Conservation (phyloP, 805 yeast species). For the Wickerhamiella domercqiae region DNA sequence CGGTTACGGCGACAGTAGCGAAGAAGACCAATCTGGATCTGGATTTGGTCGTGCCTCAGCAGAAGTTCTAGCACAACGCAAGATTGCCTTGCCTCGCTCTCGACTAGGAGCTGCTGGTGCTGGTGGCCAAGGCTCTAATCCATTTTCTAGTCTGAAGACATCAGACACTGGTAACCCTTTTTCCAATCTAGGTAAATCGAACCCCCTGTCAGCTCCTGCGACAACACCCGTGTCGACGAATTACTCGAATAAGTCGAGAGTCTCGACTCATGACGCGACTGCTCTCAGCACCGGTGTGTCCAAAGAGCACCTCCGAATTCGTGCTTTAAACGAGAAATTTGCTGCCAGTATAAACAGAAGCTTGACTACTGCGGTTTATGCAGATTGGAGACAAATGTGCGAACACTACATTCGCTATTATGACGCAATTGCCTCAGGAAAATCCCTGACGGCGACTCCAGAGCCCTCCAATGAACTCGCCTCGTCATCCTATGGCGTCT, state of each 20-base stretch:
- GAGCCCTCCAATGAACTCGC: not conserved
- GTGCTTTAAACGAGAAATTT: constrained; percentile 14
- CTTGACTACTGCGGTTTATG: constrained; percentile 6
- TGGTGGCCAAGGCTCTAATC: constrained; percentile 2
- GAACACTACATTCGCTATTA: constrained; percentile 14
- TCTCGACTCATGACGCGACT: not conserved
- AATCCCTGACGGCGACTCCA: constrained; percentile 1
- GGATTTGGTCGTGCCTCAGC: constrained; percentile 36
- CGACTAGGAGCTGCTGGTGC: constrained; percentile 4
- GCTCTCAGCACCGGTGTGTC: not conserved
- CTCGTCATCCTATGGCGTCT: not conserved
- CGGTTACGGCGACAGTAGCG: constrained; percentile 26
- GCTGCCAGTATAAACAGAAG: constrained; percentile 11
- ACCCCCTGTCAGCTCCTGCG: constrained; percentile 23
- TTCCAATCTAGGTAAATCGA: constrained; percentile 5
- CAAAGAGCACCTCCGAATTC: constrained; percentile 5
- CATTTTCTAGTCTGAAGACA: constrained; percentile 7
- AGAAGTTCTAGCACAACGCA: constrained; percentile 50
- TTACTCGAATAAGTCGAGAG: not conserved
- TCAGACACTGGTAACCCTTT: not conserved
- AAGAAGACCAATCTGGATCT: constrained; percentile 24
- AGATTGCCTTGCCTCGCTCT: constrained; percentile 35
- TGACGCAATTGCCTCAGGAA: constrained; percentile 3
- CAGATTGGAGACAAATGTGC: constrained; percentile 14
- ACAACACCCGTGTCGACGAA: constrained; percentile 39